Percentiles rank a stretch among this genome's conserved stretches.
phyloP scores from a whole-genome alignment of 257 asterid genomes.

The Scutellaria minor region DNA sequence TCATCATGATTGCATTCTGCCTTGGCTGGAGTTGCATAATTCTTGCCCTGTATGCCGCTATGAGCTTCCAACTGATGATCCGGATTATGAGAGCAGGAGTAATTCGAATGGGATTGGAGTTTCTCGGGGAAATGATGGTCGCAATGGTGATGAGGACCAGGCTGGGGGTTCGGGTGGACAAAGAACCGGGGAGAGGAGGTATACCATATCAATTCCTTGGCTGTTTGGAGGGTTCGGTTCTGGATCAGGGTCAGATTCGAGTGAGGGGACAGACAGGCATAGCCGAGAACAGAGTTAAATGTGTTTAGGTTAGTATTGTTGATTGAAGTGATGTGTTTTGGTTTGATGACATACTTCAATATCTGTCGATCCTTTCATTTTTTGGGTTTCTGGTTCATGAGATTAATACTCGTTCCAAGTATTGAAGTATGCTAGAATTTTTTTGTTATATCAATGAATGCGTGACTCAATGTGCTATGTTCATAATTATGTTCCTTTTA shows the following conservation, averaged over 20 bases:
- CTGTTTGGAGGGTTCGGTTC: constrained; percentile 50
- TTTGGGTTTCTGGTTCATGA: constrained; percentile 23
- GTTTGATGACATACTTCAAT: not conserved
- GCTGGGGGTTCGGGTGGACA: constrained; percentile 41
- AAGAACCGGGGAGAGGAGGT: constrained; percentile 46
- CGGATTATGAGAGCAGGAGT: constrained; percentile 63
- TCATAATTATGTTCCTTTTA: not conserved
- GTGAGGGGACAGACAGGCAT: constrained; percentile 48
- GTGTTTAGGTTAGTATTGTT: constrained; percentile 31
- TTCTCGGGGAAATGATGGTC: constrained; percentile 28
- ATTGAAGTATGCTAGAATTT: not conserved
- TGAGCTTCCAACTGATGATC: constrained; percentile 87
- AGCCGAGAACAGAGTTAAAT: constrained; percentile 37
- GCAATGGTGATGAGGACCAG: constrained; percentile 16
- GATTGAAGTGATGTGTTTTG: not conserved
- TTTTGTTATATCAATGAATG: not conserved
- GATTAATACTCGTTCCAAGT: constrained; percentile 7
- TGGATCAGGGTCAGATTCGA: constrained; percentile 48
- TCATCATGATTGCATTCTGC: constrained; percentile 73
- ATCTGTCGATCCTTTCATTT: not conserved
- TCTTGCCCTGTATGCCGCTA: constrained; percentile 84
- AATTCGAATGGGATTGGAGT: constrained; percentile 33
- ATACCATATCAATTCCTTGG: constrained; percentile 55
- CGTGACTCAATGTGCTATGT: not conserved
- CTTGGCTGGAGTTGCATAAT: constrained; percentile 86